Base-by-base conservation (phyloP, 1,284 basidiomycete species). In the Sporisorium reilianum region DNA sequence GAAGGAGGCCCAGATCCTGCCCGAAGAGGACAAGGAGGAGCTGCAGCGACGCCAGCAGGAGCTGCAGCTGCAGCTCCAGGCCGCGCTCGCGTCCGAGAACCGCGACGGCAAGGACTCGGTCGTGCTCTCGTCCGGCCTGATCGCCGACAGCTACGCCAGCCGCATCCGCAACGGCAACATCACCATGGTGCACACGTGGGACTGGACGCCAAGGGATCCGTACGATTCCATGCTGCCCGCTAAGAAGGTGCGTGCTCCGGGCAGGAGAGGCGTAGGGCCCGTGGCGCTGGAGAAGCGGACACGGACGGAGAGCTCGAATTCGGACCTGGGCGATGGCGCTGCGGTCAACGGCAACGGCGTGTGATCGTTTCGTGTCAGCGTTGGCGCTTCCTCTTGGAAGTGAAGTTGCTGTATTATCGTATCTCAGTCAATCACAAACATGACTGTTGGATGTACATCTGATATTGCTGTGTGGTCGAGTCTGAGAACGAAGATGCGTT, bases 161-260 rank as follows among this genome's bases (percentile, higher is more conserved):
- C 38, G 73, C n/a, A 75, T 75, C 32, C 23, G 73, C 10, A 75
- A 75, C 32, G 73, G 73, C n/a, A 71, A 75, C 36, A 79, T 73
- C 25, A 79, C 76, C n/a, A 63, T 79, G 69, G 78, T 80, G 25
- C 72, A 78, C 44, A 80, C 78, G 16, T 80, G 78, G 78, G 77
- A 79, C 44, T 79, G 77, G 77, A 69, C 68, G 52, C 53, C 59
- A 3, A 59, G 75, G 8, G 78, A 80, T 55, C 69, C 67, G 18
- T 72, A 55, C 20, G 78, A 80, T 49, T 26, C 57, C 3, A 23
- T 25, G 16, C 44, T 80, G 46, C 77, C 77, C 5, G 78, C 61
- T 14, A 77, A 77, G 56, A 53, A 45, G 32, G 57, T 68, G 9
- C 36, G 58, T 3, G 36, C 54, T 6, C 61, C 60, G 1, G 71